Percentiles rank a stretch among this genome's conserved stretches.
phyloP scores from a whole-genome alignment of 2,329 filamentous ascomycete species.

The Periconia sp. region DNA sequence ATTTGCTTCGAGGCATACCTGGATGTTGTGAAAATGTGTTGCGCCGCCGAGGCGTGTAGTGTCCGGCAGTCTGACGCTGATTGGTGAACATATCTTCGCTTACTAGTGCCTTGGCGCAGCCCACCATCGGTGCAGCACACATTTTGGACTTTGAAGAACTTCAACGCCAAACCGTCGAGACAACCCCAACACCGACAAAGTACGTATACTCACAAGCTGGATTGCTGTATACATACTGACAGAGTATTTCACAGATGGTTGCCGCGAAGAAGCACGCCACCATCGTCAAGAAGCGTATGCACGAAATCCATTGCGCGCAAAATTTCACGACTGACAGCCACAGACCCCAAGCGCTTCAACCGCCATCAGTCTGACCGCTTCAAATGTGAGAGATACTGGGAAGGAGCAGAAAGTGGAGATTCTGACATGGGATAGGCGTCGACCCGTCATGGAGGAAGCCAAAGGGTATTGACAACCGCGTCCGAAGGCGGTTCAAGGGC shows the following conservation, averaged over 20 bases:
- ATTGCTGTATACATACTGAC: slow-evolving; percentile 27
- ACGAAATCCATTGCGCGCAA: slow-evolving; percentile 24
- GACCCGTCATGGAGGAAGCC: slow-evolving; percentile 96
- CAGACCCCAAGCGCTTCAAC: slow-evolving; percentile 92
- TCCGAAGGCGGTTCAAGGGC: slow-evolving; percentile 96
- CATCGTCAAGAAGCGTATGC: slow-evolving; percentile 99
- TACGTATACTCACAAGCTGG: slow-evolving; percentile 27
- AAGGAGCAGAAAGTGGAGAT: slow-evolving; percentile 13
- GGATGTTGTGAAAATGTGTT: no score
- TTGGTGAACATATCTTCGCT: no score
- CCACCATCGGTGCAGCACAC: slow-evolving; percentile 14
- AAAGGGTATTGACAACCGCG: slow-evolving; percentile 99
- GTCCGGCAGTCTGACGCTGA: no score
- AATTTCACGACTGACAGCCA: slow-evolving; percentile 45
- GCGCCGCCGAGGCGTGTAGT: no score
- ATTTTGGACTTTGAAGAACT: slow-evolving; percentile 22
- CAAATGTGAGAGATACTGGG: slow-evolving; percentile 64
- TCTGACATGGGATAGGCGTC: slow-evolving; percentile 58
- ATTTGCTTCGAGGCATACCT: no score
- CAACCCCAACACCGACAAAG: slow-evolving; percentile 46
- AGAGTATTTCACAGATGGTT: slow-evolving; percentile 74
- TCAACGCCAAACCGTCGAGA: slow-evolving; percentile 30
- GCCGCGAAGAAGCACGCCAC: slow-evolving; percentile 98
- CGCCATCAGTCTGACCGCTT: slow-evolving; percentile 98
- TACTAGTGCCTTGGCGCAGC: slow-evolving; percentile 27